Evolutionary conservation across 805 yeast genomes (phyloP), one percentile per base, ranked within the genome.

Genomic region (Wickerhamomyces alni): DNA sequence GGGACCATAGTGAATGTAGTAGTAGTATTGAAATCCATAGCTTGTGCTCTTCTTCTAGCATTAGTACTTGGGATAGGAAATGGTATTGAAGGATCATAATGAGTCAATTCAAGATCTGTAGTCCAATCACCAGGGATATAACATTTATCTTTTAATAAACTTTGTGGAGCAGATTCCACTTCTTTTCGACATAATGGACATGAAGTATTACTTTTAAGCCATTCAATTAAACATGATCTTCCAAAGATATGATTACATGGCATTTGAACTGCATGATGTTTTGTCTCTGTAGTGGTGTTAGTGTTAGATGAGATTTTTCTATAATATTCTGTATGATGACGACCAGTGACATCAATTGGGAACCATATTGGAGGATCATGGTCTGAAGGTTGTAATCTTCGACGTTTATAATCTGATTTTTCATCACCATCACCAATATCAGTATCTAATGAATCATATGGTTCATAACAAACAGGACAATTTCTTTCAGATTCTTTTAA

Each of bases 191-290:
- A 89, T 33, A 91, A 59, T 0, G 98, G 98, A 58, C 98, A 89
- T 6, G 87, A 76, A 28, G 75, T 73, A 51, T 83, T 79, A 24
- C 73, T 65, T 44, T 72, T 73, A 31, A 89, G 72, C 98, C 98
- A 91, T 51, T 84, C 86, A 36, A 69, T 71, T 17, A 89, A 65
- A 61, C 98, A 89, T 8, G 80, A 74, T 43, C 79, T 72, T 7
- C 98, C 97, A 67, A 91, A 91, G 0, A 80, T 59, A 57, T 89
- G 98, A 5, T 77, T 77, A 58, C 98, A 89, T 0, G 95, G 93
- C 77, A 89, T 70, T 42, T 72, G 64, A 0, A 84, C 71, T 0
- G 96, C 83, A 4, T 71, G 60, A 56, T 91, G 96, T 29, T 41
- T 48, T 13, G 40, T 41, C 19, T 40, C 39, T 22, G n/a, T 5